Base-by-base conservation (phyloP, 1,139 yeast genomes). In the Taphrina betulina region DNA sequence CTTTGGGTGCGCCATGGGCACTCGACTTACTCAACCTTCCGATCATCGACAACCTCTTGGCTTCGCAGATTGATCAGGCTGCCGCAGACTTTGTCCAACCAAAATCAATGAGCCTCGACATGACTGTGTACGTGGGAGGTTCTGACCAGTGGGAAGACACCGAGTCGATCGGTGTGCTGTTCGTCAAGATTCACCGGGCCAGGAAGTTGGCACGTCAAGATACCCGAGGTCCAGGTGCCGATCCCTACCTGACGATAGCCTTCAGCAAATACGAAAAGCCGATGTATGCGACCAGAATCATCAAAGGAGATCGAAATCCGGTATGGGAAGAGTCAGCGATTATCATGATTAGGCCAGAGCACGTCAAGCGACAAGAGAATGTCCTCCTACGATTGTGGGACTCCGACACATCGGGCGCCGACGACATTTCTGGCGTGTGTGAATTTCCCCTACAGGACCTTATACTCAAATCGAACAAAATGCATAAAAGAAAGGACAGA, bases 281-380 rank as follows among this genome's bases (percentile, higher is more conserved):
- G 23, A 52, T 52, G 56, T 52, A 52, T 22, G 56, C 56, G 5
- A 52, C 56, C 5, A 50, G 56, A n/a, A 42, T 52, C 43, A 52
- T 52, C 34, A 42, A 43, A 24, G 56, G 56, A 12, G 56, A 52
- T 19, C 46, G 34, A 20, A 52, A 52, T 26, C 56, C 56, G 14
- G 51, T 42, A 5, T 52, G 56, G 56, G 56, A 43, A 22, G 56
- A 52, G 29, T 26, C 36, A 1, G 51, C 56, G 29, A 35, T 52
- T 23, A 52, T 52, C 16, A 16, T 52, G 36, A 36, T 52, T 37
- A 34, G 24, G 23, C 43, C 56, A 22, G 56, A 52, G 23, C 56
- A 52, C 40, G 43, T 52, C 50, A 52, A 43, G 29, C 37, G 56
- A 7, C 28, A 43, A 29, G 56, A 52, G 22, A 38, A 52, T 19